Evolutionary conservation across 2,329 filamentous ascomycete species (phyloP).

Genomic region (Ophiobolus disseminans): DNA sequence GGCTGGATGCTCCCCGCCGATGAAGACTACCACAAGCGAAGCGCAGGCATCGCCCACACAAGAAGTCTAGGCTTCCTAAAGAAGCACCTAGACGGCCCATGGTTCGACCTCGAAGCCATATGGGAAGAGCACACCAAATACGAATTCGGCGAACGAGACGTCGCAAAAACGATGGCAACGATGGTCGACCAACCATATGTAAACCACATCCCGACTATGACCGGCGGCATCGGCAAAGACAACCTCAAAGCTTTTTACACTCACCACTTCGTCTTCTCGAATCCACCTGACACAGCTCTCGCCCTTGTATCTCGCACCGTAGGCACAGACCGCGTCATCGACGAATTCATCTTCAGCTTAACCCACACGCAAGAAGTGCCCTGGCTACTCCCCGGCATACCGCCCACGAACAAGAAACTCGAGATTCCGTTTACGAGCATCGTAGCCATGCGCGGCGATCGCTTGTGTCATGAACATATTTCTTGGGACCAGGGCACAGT

Average conservation of each 20-base stretch:
- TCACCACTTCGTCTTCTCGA: constrained; percentile 77
- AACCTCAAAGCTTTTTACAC: constrained; percentile 72
- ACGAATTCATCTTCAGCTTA: constrained; percentile 46
- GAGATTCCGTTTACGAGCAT: constrained; percentile 70
- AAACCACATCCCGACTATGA: constrained; percentile 74
- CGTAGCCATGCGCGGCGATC: constrained; percentile 72
- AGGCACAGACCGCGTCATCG: constrained; percentile 70
- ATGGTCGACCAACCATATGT: constrained; percentile 83
- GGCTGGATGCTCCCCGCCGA: constrained; percentile 40
- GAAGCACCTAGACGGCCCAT: constrained; percentile 66
- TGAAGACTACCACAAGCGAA: constrained; percentile 52
- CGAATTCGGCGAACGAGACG: constrained; percentile 73
- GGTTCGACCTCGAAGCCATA: constrained; percentile 76
- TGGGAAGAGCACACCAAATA: constrained; percentile 80
- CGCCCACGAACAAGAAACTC: constrained; percentile 46
- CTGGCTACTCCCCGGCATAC: constrained; percentile 47
- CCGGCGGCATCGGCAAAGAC: constrained; percentile 72
- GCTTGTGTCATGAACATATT: constrained; percentile 75
- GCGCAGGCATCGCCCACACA: constrained; percentile 70
- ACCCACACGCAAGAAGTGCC: constrained; percentile 44
- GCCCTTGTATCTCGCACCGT: constrained; percentile 75
- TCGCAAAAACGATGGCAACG: constrained; percentile 78
- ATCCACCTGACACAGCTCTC: constrained; percentile 70
- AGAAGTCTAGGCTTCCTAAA: constrained; percentile 71
- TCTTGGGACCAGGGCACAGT: constrained; percentile 72